Percentiles rank a stretch among this genome's conserved stretches.
phyloP scores from a whole-genome alignment of 23 red algal genomes.

The Pyropia haitanensis region DNA sequence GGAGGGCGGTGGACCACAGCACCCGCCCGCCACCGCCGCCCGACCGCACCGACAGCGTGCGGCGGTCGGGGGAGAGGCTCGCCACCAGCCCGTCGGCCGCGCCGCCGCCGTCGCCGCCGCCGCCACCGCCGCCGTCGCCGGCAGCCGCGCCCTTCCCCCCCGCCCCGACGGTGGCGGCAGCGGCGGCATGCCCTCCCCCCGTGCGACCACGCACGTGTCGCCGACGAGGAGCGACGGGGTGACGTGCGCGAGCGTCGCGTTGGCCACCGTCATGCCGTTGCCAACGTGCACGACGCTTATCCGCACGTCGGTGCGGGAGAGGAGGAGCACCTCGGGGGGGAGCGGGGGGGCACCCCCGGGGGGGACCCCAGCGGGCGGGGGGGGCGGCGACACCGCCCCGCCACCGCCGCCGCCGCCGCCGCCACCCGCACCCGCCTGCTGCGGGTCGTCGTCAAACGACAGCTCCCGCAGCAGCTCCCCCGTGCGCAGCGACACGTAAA shows the following conservation, averaged over 20 bases:
- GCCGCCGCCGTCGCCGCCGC: slow-evolving; percentile 3
- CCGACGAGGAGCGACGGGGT: slow-evolving; percentile 30
- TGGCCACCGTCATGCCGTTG: slow-evolving; percentile 33
- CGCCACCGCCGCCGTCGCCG: slow-evolving; percentile 9
- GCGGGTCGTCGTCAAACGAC: slow-evolving; percentile 6
- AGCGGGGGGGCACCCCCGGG: slow-evolving; percentile 13
- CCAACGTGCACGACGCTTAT: slow-evolving; percentile 37
- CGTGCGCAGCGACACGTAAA: slow-evolving; percentile 10
- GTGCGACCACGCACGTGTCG: slow-evolving; percentile 18
- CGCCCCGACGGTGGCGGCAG: background rate
- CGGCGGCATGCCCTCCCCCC: too few species aligned
- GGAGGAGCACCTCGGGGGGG: slow-evolving; percentile 31
- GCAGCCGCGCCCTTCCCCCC: background rate
- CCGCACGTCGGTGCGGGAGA: slow-evolving; percentile 32
- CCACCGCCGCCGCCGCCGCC: too few species aligned
- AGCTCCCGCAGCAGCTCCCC: slow-evolving; percentile 23
- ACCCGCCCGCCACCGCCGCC: slow-evolving; percentile 17
- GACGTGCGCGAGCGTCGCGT: slow-evolving; percentile 48
- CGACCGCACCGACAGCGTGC: slow-evolving; percentile 12
- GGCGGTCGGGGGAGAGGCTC: slow-evolving; percentile 16
- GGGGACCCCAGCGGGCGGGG: background rate
- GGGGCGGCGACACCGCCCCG: too few species aligned
- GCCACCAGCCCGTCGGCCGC: background rate
- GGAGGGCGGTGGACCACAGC: slow-evolving; percentile 30
- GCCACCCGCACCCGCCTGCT: too few species aligned